Percentiles rank a stretch among this genome's conserved stretches.
phyloP scores from a whole-genome alignment of 2,329 filamentous ascomycete species.

The Fusarium napiforme region DNA sequence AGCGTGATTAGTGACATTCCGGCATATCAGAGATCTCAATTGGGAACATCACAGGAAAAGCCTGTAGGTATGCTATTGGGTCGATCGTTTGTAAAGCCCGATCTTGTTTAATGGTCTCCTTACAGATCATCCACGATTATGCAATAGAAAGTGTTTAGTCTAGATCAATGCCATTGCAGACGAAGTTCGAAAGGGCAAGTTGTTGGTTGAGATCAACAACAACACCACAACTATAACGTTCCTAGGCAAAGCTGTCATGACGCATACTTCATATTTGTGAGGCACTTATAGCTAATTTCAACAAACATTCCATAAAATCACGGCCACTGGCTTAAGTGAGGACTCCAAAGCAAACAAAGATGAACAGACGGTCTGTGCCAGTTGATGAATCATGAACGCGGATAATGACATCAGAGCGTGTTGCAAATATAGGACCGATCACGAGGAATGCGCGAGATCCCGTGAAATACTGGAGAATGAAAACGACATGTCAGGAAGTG shows the following conservation, averaged over 20 bases:
- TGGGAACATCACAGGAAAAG: background rate
- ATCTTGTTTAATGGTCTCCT: background rate
- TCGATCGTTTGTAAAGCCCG: conserved; percentile 1
- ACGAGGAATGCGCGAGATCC: conserved; percentile 10
- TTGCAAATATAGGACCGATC: background rate
- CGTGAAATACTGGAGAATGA: conserved; percentile 4
- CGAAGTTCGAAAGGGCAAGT: background rate
- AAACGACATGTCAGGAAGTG: too few species aligned
- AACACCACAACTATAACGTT: background rate
- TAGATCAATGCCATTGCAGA: background rate
- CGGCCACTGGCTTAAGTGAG: background rate
- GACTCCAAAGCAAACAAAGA: conserved; percentile 16
- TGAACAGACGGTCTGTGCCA: conserved; percentile 4
- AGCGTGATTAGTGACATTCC: background rate
- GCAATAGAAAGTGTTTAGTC: background rate
- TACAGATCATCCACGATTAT: background rate
- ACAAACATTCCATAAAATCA: background rate
- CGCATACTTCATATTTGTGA: background rate
- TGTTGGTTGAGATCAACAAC: background rate
- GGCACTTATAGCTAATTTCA: background rate
- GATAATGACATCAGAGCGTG: conserved; percentile 25
- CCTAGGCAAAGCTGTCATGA: background rate
- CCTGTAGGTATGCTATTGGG: background rate
- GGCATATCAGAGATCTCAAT: background rate
- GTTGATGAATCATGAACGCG: conserved; percentile 34